A percentile compares a stretch with the other conserved stretches of the same genome.
Conservation (phyloP, 768 basidiomycete species). For the Termitomyces titanicus region DNA sequence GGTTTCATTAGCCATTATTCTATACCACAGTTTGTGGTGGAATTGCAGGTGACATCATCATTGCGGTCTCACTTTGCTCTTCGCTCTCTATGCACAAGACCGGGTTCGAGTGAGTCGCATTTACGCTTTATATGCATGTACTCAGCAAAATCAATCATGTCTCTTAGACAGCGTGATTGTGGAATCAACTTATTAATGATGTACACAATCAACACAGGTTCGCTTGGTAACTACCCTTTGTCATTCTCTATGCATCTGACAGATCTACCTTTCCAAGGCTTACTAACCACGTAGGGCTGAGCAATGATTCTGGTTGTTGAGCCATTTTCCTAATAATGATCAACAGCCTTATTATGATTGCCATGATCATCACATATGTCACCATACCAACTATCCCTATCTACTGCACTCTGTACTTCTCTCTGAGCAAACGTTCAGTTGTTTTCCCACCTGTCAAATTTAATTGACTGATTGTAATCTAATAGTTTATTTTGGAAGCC, state of each 20-base stretch:
- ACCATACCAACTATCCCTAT: constrained; percentile 40
- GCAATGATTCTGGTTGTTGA: too few species aligned
- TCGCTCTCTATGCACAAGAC: constrained; percentile 22
- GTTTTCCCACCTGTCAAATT: too few species aligned
- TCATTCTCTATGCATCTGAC: not conserved
- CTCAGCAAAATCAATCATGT: not conserved
- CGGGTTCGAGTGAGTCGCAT: constrained; percentile 21
- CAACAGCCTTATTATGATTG: constrained; percentile 21
- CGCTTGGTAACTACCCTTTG: not conserved
- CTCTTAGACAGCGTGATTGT: constrained; percentile 19
- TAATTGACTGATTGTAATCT: not conserved
- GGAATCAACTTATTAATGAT: constrained; percentile 26
- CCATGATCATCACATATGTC: constrained; percentile 28
- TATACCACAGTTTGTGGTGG: constrained; percentile 4
- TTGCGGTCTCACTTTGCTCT: constrained; percentile 28
- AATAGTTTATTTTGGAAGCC: not conserved
- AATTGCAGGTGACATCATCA: constrained; percentile 27
- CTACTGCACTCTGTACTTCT: constrained; percentile 37
- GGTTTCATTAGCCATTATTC: too few species aligned
- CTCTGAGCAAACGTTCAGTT: constrained; percentile 36
- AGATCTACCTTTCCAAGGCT: not conserved
- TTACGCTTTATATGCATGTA: not conserved
- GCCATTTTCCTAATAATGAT: not conserved
- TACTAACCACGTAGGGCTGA: constrained; percentile 3
- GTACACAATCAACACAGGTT: constrained; percentile 33